Base-by-base conservation (phyloP, 192 early-diverging fungal genomes). In the Helicostylum pulchrum region DNA sequence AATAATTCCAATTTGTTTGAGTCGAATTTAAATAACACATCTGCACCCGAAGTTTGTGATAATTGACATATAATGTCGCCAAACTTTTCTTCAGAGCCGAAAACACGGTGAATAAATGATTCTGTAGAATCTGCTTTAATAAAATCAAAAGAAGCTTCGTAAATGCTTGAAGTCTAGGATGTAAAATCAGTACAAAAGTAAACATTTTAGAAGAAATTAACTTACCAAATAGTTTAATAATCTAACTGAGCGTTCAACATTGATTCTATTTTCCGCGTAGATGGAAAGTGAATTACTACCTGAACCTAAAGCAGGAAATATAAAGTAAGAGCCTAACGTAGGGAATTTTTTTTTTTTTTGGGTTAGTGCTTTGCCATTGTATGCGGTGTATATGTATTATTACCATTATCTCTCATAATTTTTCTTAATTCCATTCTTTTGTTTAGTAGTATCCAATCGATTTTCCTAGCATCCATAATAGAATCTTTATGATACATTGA, bases 371-470 rank as follows among this genome's bases (percentile, higher is more conserved):
- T 26, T 26, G 2, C 2, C 6, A 39, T 39, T 39, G 36, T 39
- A 39, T 9, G 36, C 6, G 36, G 6, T 39, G 4, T 32, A 36
- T 4, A 39, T 39, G 36, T 32, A 36, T 56, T 32, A 52, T 43
- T 76, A 43, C 81, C 89, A 73, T 92, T 91, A 62, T 92, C 89
- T 17, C 64, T 68, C 86, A 89, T 88, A 48, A 92, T 88, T 31
- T 84, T 77, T 8, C 69, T 63, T 26, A 92, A 52, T 21, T 77
- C 68, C 21, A 82, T 78, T 11, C 77, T 80, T 31, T 79, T 63
- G 60, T 79, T 74, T n/a, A 82, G 53, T 21, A 88, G 56, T 67
- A 92, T 77, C 89, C 89, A 92, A 58, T 92, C 90, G 23, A 92
- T 67, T 61, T 92, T 92, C 1, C 83, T 70, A 3, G 86, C 85